phyloP scores from a whole-genome alignment of 192 early-diverging fungal genomes.

The Coemansia sp. region DNA sequence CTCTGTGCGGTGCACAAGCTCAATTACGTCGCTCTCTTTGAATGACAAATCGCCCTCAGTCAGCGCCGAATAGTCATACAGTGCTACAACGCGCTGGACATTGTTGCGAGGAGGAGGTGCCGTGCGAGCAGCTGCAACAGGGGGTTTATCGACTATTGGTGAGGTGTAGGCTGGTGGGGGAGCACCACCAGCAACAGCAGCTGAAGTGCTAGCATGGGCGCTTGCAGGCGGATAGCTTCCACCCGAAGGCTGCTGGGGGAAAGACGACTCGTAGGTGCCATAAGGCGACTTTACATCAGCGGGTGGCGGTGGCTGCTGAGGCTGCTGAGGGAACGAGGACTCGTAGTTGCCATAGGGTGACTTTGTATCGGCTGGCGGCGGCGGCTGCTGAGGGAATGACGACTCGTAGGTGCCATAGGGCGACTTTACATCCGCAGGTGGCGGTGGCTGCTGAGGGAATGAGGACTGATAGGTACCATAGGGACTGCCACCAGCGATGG shows the following conservation, averaged over 20 bases:
- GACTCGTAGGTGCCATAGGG: constrained; percentile 18
- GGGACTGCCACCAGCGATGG: constrained; percentile 1
- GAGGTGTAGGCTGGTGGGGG: constrained; percentile 16
- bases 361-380: not conserved
- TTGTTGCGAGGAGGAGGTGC: constrained; percentile 39
- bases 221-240: constrained; percentile 1
- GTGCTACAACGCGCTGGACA: constrained; percentile 59
- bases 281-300: constrained; percentile 13
- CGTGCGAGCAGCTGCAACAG: not conserved
- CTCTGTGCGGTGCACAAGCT: constrained; percentile 61
- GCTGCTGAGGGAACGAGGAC: constrained; percentile 14
- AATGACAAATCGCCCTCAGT: constrained; percentile 71
- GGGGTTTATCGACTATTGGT: constrained; percentile 3
- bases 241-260: not conserved
- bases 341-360: constrained; percentile 23
- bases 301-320: not conserved
- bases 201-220: constrained; percentile 6
- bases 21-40: constrained; percentile 66
- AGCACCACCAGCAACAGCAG: not conserved
- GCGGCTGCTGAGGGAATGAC: constrained; percentile 2
- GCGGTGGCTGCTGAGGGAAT: constrained; percentile 9
- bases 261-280: constrained; percentile 17
- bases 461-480: constrained; percentile 18
- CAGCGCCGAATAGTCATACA: constrained; percentile 79
- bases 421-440: not conserved